phyloP scores from a whole-genome alignment of 192 early-diverging fungal species.

The Mortierella claussenii region DNA sequence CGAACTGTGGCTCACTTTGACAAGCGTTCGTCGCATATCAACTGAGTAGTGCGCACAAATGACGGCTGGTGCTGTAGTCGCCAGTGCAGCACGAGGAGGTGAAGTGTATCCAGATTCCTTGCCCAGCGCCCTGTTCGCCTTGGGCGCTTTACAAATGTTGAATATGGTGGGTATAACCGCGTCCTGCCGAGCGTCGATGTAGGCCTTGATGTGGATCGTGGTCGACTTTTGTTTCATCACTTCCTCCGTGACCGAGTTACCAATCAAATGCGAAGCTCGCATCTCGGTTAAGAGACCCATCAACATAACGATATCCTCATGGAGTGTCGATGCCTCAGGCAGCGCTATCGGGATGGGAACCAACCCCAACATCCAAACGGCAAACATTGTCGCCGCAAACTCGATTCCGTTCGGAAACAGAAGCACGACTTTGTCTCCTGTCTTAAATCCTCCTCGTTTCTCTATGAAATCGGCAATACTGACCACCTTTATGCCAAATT shows the following conservation, averaged over 20 bases:
- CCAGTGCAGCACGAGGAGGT: constrained; percentile 1
- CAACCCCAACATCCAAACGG: constrained; percentile 79
- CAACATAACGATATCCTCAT: constrained; percentile 73
- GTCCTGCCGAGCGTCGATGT: constrained; percentile 47
- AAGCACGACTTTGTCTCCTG: constrained; percentile 70
- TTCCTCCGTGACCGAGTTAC: constrained; percentile 71
- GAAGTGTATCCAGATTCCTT: constrained; percentile 53
- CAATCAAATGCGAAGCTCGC: constrained; percentile 62
- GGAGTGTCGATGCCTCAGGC: constrained; percentile 64
- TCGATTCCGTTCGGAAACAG: constrained; percentile 74
- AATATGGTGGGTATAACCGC: constrained; percentile 64
- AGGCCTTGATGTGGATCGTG: constrained; percentile 63
- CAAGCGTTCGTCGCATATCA: constrained; percentile 57
- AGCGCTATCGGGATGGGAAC: constrained; percentile 72
- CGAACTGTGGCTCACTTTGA: constrained; percentile 58
- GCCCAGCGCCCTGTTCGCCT: constrained; percentile 60
- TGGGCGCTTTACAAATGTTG: constrained; percentile 72
- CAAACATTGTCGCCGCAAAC: constrained; percentile 74
- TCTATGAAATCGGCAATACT: constrained; percentile 68
- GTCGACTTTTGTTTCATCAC: constrained; percentile 67
- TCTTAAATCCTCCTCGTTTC: constrained; percentile 62
- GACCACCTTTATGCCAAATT: constrained; percentile 71
- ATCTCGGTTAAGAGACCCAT: constrained; percentile 70
- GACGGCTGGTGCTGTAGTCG: constrained; percentile 55
- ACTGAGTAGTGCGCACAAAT: constrained; percentile 60